A percentile compares a stretch with the other conserved stretches of the same genome.
These are phyloP conservation scores for Fraxinus ornus DNA, from an alignment of 305 asterid species.

Conservation along the genomic window DNA sequence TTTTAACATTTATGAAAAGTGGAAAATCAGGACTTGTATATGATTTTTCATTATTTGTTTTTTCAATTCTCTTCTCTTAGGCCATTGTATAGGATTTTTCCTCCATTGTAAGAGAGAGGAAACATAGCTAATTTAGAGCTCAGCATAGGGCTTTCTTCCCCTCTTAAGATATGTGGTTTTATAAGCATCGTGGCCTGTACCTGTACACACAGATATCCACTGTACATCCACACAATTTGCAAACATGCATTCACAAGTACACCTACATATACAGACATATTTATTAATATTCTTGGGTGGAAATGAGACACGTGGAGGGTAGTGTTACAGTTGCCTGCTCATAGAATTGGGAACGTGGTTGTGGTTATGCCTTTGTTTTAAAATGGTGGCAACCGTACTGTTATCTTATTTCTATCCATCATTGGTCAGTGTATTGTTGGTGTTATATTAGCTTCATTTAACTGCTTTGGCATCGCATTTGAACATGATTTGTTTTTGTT, in stretches of 20 bases:
- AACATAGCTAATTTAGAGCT: not conserved
- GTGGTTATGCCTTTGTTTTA: not conserved
- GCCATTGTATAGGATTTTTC: not conserved
- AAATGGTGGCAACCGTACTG: not conserved
- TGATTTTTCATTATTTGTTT: not conserved
- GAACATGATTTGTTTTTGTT: not conserved
- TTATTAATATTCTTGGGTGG: slow-evolving; percentile 3
- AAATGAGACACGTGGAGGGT: not conserved
- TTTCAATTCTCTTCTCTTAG: not conserved
- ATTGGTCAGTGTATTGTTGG: not conserved
- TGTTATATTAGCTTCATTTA: slow-evolving; percentile 10
- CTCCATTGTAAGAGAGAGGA: not conserved
- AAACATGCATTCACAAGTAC: not conserved
- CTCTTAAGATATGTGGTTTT: not conserved
- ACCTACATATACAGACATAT: not conserved
- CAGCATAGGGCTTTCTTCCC: not conserved
- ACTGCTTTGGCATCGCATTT: not conserved
- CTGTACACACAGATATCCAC: not conserved
- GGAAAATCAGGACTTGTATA: not conserved
- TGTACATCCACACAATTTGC: not conserved
- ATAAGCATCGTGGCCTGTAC: not conserved
- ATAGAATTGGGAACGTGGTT: not conserved
- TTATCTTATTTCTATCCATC: not conserved
- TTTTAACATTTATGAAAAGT: not conserved
- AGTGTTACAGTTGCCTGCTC: not conserved